A percentile compares a stretch with the other conserved stretches of the same genome.
Evolutionary conservation across 2,329 filamentous ascomycete genomes (phyloP).

Genomic region (Dactylonectria macrodidyma): DNA sequence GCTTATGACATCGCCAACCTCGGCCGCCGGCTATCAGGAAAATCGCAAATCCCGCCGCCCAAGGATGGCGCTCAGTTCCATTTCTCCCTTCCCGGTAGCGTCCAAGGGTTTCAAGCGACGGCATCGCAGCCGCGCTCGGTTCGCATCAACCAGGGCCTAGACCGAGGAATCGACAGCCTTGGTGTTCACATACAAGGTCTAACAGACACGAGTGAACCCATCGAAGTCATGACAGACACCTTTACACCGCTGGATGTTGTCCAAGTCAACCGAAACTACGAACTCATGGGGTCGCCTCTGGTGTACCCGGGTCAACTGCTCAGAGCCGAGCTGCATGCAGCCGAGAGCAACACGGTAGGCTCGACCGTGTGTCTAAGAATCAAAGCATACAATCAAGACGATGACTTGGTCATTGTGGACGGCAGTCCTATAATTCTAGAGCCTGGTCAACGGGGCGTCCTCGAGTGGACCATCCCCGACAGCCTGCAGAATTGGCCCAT

Average conservation of each 20-base stretch:
- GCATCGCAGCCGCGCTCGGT: slow-evolving; percentile 1
- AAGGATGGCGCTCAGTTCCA: slow-evolving; percentile 21
- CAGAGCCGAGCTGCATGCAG: slow-evolving; percentile 12
- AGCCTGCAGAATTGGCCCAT: slow-evolving; percentile 12
- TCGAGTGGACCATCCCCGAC: slow-evolving; percentile 17
- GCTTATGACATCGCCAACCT: slow-evolving; percentile 14
- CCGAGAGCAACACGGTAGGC: background rate
- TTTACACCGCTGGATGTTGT: slow-evolving; percentile 17
- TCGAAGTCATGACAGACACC: slow-evolving; percentile 14
- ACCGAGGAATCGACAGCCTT: slow-evolving; percentile 8
- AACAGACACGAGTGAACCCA: background rate
- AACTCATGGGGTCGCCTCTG: slow-evolving; percentile 18
- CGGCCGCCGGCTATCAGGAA: background rate
- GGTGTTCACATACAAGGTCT: slow-evolving; percentile 6
- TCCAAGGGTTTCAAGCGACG: slow-evolving; percentile 17
- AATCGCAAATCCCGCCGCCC: slow-evolving; percentile 7
- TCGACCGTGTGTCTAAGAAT: slow-evolving; percentile 4
- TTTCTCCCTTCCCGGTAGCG: slow-evolving; percentile 16
- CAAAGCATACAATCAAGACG: slow-evolving; percentile 15
- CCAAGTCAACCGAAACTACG: slow-evolving; percentile 20
- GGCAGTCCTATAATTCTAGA: background rate
- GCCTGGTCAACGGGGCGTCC: slow-evolving; percentile 4
- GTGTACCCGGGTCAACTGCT: slow-evolving; percentile 14
- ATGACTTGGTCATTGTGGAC: slow-evolving; percentile 11
- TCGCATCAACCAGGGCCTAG: background rate